Base-by-base conservation (phyloP, 768 basidiomycete species). In the Auriculariales sp. region DNA sequence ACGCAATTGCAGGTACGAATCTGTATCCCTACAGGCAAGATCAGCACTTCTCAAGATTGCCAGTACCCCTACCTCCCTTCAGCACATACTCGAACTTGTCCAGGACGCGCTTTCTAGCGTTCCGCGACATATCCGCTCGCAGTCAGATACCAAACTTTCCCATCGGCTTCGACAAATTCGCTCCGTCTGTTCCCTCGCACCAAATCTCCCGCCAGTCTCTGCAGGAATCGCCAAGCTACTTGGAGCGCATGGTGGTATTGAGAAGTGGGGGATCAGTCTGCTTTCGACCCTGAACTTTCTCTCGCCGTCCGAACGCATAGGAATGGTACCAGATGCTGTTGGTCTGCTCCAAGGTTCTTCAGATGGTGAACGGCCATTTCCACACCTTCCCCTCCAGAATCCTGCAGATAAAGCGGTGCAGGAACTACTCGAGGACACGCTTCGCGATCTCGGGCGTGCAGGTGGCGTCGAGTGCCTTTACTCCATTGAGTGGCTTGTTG, bases 251-350 rank as follows among this genome's bases (percentile, higher is more conserved):
- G 89, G 90, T 4, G 82, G 85, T 0, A 78, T 95, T 15, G 90
- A 95, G 57, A 81, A 81, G 61, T 98, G 92, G 94, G 87, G 90
- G 3, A 91, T 85, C 83, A 75, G 77, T 45, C 59, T 99, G 3
- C 71, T 98, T 27, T 75, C 77, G 0, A 86, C 83, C n/a, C 66
- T 97, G 32, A 81, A 90, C 55, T 78, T 98, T 50, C 0, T 67
- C 68, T 68, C 70, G 54, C 83, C 74, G n/a, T 63, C 68, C 6
- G 62, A 11, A 35, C 54, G 1, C 57, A 56, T 28, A 58, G 58
- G 56, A 51, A 49, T 27, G 11, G 47, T 33, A 10, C 44, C 48
- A 19, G 53, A 47, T 12, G 33, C 9, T 30, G 25, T 3, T 19
- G 44, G 15, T 25, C 17, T 35, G 22, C 47, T 48, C 28, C 48